Base-by-base conservation (phyloP, 2,329 filamentous ascomycete species). In the Magnaporthiopsis rhizophila region DNA sequence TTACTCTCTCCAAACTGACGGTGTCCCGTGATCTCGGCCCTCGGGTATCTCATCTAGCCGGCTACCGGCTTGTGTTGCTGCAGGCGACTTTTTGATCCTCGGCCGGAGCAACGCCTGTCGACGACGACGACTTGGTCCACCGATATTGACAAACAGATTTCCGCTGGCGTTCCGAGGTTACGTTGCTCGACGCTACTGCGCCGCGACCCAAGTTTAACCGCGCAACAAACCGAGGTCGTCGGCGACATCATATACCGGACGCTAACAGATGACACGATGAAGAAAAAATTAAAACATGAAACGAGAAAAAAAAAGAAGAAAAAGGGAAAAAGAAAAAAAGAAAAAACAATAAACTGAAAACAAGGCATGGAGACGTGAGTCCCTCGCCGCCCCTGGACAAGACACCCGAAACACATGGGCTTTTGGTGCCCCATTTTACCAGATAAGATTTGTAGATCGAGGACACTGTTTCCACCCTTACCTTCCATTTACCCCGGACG, bases 81-180 rank as follows among this genome's bases (percentile, higher is more conserved):
- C 24, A 21, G 32, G 32, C 59, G 7, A 45, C 36, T 9, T 15
- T 7, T 24, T 38, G 2, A 32, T 32, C 3, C 18, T 24, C 26
- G 57, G 13, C 3, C 4, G 1, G 53, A 24, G 45, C 45, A n/a
- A 21, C 45, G 45, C 45, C 45, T 53, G n/a, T 11, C 45, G 45
- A 53, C 45, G n/a, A n/a, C 18, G n/a, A 53, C 38, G 8, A 28
- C 13, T 32, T 32, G 57, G 26, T 8, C 26, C 13, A 24, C 57
- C 26, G 57, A 58, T 58, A 58, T 58, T 58, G 57, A 58, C 57
- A 58, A 58, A 58, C 57, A 58, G 57, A 9, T 26, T 58, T 58
- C 57, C 7, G 24, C 26, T 28, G 26, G 57, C 13, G 30, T 58
- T 58, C 11, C 57, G 26, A 58, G 26, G 57, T 4, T 30, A 15